Conservation (phyloP, 345 rosid genomes). For the Arabis hirsuta region DNA sequence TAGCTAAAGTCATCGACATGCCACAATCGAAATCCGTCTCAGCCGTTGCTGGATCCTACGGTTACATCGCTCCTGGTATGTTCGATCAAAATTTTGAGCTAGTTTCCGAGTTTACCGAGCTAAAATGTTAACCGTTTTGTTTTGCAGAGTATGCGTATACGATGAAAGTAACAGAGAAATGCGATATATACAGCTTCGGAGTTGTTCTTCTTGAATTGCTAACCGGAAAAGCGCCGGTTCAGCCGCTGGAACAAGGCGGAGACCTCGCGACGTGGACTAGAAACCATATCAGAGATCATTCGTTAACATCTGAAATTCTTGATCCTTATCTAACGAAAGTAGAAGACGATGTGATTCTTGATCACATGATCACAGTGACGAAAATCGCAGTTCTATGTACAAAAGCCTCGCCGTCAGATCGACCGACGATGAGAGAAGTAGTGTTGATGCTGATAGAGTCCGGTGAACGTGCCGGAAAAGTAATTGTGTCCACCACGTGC, state of each 20-base stretch:
- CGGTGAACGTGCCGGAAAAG: conserved; percentile 53
- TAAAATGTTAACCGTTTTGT: neutral
- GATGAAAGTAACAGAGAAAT: conserved; percentile 94
- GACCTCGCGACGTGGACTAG: conserved; percentile 83
- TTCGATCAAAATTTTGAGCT: neutral
- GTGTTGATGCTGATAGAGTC: conserved; percentile 83
- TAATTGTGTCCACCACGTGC: conserved; percentile 46
- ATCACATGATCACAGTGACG: conserved; percentile 78
- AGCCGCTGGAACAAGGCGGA: conserved; percentile 84
- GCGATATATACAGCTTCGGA: conserved; percentile 95
- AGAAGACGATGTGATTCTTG: conserved; percentile 53
- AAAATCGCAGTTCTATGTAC: conserved; percentile 87
- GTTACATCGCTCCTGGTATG: conserved; percentile 98
- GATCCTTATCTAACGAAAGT: conserved; percentile 64
- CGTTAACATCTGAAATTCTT: conserved; percentile 59
- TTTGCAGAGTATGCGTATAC: conserved; percentile 90
- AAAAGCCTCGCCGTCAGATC: conserved; percentile 61
- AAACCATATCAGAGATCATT: conserved; percentile 58
- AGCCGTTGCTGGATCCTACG: conserved; percentile 97
- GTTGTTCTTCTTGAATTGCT: conserved; percentile 78
- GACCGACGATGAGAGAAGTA: conserved; percentile 95
- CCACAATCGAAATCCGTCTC: conserved; percentile 95
- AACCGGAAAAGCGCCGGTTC: conserved; percentile 90
- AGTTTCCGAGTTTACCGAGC: neutral
- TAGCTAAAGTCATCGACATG: conserved; percentile 96